Percentiles rank a stretch among this genome's conserved stretches.
These are phyloP conservation scores for Laguncularia racemosa DNA, from an alignment of 345 rosid species.

Conservation along the genomic window DNA sequence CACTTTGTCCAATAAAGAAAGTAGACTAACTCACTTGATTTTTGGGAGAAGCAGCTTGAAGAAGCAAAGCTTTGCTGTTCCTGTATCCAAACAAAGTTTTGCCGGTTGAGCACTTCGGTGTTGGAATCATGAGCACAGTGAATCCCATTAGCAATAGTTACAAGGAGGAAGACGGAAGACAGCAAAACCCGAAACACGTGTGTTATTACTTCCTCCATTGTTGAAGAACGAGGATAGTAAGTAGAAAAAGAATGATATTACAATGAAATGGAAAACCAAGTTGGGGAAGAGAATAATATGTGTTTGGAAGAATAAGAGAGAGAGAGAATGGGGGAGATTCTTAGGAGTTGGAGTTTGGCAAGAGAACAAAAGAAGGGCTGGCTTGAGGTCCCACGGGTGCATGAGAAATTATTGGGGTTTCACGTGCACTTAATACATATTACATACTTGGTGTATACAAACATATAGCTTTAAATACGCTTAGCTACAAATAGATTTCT, in stretches of 20 bases:
- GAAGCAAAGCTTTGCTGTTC: conserved; percentile 4
- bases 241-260: too few relatives aligned
- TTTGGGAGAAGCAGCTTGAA: conserved; percentile 33
- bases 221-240: background rate
- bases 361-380: conserved; percentile 57
- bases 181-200: background rate
- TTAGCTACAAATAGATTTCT: too few relatives aligned
- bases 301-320: conserved; percentile 2
- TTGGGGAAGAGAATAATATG: too few relatives aligned
- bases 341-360: conserved; percentile 30
- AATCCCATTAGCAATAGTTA: conserved; percentile 7
- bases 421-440: conserved; percentile 35
- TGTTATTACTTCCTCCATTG: conserved; percentile 14
- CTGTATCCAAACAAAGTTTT: conserved; percentile 7
- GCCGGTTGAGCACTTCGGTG: conserved; percentile 25
- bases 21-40: conserved; percentile 28
- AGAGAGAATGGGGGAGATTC: conserved; percentile 21
- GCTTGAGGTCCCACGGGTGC: conserved; percentile 41
- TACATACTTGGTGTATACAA: too few relatives aligned
- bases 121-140: conserved; percentile 16
- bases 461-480: too few relatives aligned
- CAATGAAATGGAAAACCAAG: too few relatives aligned
- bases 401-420: conserved; percentile 60
- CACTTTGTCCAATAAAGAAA: background rate
- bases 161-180: conserved; percentile 10